Evolutionary conservation across 352 stramenopile genomes (phyloP), one percentile per base, ranked within the genome.

Genomic region (Albugo laibachii): DNA sequence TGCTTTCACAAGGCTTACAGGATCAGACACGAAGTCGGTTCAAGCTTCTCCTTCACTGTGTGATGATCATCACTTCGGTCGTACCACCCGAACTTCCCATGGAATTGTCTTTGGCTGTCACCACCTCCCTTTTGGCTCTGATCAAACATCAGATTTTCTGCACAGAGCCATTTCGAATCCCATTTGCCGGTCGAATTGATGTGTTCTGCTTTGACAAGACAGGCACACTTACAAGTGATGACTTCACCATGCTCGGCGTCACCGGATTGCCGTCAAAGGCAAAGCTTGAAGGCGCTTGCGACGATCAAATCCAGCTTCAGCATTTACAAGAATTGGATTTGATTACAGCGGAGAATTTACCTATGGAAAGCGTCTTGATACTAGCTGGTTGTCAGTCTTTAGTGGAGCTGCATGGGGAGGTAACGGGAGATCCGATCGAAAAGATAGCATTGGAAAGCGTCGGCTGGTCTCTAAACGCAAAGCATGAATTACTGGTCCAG

Each of bases 141-240:
- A 77, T 79, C 12, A 92, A 91, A 55, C 57, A 76, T 45, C 71
- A 63, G 50, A 78, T 97, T 15, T 97, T 86, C 57, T 97, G 89
- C 60, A 97, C 91, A 0, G 92, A 97, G 57, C 84, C 83, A 18
- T 97, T 94, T 55, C 79, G 92, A 6, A 96, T 97, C 49, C 85
- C 91, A 11, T 76, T 93, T 20, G 91, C 87, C 24, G 92, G 91
- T 16, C 77, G 84, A 36, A 67, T 97, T 1, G 66, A 93, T 52
- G 57, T 91, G 4, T 95, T 85, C 58, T 95, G 75, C 53, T 97
- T 97, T 54, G 92, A 97, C 65, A 97, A 97, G 57, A 97, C 91
- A 0, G 93, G 93, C 15, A 97, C 92, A 8, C 63, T 97, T 13
- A 97, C 92, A 0, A 94, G 69, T 43, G 92, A 97, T 63, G 68